phyloP scores from a whole-genome alignment of 352 stramenopile genomes.

The Nothophytophthora sp. region DNA sequence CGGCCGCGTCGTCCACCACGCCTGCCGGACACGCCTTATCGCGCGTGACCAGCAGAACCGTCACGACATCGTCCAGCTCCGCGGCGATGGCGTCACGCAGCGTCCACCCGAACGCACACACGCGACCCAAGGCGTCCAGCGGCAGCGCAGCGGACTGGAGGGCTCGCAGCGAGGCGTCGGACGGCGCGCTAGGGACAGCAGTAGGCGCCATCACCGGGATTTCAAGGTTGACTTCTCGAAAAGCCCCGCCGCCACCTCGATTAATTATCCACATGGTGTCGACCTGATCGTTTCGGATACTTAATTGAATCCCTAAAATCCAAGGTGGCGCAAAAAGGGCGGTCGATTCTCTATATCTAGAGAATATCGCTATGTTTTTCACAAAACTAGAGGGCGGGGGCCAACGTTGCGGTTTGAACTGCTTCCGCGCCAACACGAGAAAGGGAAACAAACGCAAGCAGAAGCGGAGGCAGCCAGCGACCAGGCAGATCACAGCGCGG shows the following conservation, averaged over 20 bases:
- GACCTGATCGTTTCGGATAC: too few relatives aligned
- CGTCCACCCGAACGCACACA: conserved; percentile 47
- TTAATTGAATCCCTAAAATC: conserved; percentile 4
- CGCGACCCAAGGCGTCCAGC: conserved; percentile 43
- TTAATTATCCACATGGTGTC: too few relatives aligned
- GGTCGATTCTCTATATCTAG: background rate
- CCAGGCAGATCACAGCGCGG: too few relatives aligned
- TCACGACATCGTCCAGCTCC: conserved; percentile 32
- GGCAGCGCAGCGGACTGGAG: conserved; percentile 31
- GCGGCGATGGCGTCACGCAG: conserved; percentile 31
- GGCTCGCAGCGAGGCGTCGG: conserved; percentile 7
- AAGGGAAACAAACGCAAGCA: conserved; percentile 7
- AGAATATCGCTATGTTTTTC: background rate
- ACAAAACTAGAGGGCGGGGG: conserved; percentile 22
- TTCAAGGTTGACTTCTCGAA: too few relatives aligned
- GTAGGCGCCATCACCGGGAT: too few relatives aligned
- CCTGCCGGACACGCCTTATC: conserved; percentile 21
- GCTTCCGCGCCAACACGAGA: conserved; percentile 14
- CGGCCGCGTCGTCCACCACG: conserved; percentile 39
- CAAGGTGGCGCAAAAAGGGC: background rate
- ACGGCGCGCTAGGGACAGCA: background rate
- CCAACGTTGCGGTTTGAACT: background rate
- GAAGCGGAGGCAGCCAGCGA: conserved; percentile 5
- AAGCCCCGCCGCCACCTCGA: too few relatives aligned
- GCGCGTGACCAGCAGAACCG: conserved; percentile 34